Evolutionary conservation across 345 rosid genomes (phyloP).

Genomic region (Boechera retrofracta): DNA sequence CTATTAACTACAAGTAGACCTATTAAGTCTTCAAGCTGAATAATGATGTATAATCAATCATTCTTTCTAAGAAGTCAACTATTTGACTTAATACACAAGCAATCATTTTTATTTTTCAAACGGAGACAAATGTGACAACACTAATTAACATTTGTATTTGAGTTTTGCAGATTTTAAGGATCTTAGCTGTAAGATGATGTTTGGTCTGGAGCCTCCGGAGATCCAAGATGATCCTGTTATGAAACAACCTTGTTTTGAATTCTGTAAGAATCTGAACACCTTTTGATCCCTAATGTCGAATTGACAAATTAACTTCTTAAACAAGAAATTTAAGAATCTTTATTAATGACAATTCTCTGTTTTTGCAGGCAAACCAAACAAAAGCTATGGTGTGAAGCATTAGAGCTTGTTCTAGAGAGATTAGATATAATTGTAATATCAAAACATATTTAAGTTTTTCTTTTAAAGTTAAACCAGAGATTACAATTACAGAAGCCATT

Average conservation of each 20-base stretch:
- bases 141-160: constrained; percentile 12
- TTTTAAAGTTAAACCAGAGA: constrained; percentile 14
- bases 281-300: constrained; percentile 2
- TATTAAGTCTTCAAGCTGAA: constrained; percentile 43
- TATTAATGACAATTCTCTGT: neutral
- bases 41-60: constrained; percentile 37
- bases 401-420: constrained; percentile 31
- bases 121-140: constrained; percentile 12
- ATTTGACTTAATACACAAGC: constrained; percentile 31
- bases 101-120: constrained; percentile 25
- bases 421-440: constrained; percentile 6
- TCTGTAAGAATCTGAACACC: constrained; percentile 58
- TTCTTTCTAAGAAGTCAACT: constrained; percentile 26
- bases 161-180: constrained; percentile 84
- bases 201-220: constrained; percentile 82
- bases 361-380: constrained; percentile 72
- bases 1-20: constrained; percentile 57
- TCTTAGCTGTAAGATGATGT: constrained; percentile 94
- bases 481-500: constrained; percentile 32
- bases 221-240: constrained; percentile 75
- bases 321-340: constrained; percentile 1
- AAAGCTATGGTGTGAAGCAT: constrained; percentile 60
- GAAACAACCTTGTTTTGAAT: constrained; percentile 80
- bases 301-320: constrained; percentile 20
- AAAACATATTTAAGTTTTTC: constrained; percentile 20